Evolutionary conservation across 2,329 filamentous ascomycete genomes (phyloP).

Genomic region (Aspergillus eucalypticola): DNA sequence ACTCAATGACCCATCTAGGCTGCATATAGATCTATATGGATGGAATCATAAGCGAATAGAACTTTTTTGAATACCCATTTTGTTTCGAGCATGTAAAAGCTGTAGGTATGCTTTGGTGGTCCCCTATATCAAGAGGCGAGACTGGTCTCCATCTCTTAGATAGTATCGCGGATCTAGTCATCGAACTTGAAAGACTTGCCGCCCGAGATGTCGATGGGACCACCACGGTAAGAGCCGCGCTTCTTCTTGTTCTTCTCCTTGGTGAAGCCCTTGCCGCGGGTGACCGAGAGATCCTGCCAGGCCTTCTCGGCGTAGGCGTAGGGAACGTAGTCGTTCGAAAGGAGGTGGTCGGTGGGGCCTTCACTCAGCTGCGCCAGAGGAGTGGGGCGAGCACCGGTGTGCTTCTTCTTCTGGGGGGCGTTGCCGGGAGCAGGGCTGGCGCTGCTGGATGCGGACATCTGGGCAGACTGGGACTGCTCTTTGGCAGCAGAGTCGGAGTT

Average conservation of each 20-base stretch:
- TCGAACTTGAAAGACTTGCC: slow-evolving; percentile 94
- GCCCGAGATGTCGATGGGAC: slow-evolving; percentile 76
- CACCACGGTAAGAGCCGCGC: slow-evolving; percentile 85
- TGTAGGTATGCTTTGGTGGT: not conserved
- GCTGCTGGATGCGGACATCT: slow-evolving; percentile 51
- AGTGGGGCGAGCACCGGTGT: slow-evolving; percentile 60
- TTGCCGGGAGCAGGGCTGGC: slow-evolving; percentile 48
- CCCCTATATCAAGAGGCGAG: not conserved
- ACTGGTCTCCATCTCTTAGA: not conserved
- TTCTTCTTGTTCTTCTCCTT: slow-evolving; percentile 99
- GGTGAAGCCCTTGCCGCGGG: slow-evolving; percentile 94
- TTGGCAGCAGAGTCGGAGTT: slow-evolving; percentile 27
- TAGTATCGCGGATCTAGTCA: slow-evolving; percentile 56
- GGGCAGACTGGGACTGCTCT: slow-evolving; percentile 25
- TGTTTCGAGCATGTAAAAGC: not conserved
- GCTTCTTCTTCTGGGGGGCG: slow-evolving; percentile 40
- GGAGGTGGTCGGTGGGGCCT: slow-evolving; percentile 65
- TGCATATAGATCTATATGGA: slow-evolving; percentile 18
- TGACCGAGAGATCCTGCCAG: slow-evolving; percentile 83
- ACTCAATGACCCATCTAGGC: slow-evolving; percentile 16
- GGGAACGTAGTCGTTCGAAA: slow-evolving; percentile 77
- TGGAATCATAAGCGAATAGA: slow-evolving; percentile 10
- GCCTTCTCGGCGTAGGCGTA: slow-evolving; percentile 90
- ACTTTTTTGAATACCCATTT: not conserved
- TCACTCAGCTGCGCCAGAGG: slow-evolving; percentile 75